These are phyloP conservation scores for Phoenix dactylifera DNA, from an alignment of 176 grass and related monocot genomes.

Conservation along the genomic window DNA sequence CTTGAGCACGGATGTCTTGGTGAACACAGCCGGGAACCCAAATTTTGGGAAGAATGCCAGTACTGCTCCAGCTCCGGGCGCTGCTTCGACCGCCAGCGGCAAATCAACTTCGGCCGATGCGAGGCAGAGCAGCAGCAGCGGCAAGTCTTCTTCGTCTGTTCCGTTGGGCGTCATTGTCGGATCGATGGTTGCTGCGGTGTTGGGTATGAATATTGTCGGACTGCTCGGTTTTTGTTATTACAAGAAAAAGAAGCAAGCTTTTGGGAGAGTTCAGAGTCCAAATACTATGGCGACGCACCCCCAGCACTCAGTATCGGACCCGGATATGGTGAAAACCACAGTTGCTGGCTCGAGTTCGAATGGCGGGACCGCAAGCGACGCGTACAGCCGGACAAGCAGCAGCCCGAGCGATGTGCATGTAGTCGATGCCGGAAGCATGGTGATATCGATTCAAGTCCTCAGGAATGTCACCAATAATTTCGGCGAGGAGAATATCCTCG, in stretches of 20 bases:
- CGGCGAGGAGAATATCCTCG: constrained; percentile 77
- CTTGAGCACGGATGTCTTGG: constrained; percentile 33
- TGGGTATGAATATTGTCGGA: constrained; percentile 39
- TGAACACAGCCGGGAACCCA: constrained; percentile 41
- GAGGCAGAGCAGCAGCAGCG: constrained; percentile 5
- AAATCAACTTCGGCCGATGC: background rate
- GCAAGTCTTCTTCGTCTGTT: constrained; percentile 24
- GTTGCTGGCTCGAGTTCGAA: constrained; percentile 38
- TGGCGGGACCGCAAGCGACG: constrained; percentile 29
- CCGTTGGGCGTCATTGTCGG: constrained; percentile 45
- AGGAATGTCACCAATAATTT: constrained; percentile 95
- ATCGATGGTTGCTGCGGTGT: constrained; percentile 36
- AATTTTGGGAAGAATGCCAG: constrained; percentile 52
- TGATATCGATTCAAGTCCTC: constrained; percentile 93
- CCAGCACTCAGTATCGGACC: constrained; percentile 63
- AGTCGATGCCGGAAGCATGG: constrained; percentile 86
- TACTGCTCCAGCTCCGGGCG: constrained; percentile 13
- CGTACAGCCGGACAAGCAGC: constrained; percentile 39
- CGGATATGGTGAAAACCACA: constrained; percentile 75
- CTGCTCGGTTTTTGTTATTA: constrained; percentile 72
- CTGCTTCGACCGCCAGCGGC: background rate
- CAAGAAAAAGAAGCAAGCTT: constrained; percentile 63
- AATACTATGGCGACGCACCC: constrained; percentile 79
- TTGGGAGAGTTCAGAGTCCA: constrained; percentile 64
- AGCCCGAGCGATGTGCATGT: constrained; percentile 62